A percentile compares a stretch with the other conserved stretches of the same genome.
These are phyloP conservation scores for Zasmidium angulare DNA, from an alignment of 2,329 filamentous ascomycete genomes.

Conservation along the genomic window DNA sequence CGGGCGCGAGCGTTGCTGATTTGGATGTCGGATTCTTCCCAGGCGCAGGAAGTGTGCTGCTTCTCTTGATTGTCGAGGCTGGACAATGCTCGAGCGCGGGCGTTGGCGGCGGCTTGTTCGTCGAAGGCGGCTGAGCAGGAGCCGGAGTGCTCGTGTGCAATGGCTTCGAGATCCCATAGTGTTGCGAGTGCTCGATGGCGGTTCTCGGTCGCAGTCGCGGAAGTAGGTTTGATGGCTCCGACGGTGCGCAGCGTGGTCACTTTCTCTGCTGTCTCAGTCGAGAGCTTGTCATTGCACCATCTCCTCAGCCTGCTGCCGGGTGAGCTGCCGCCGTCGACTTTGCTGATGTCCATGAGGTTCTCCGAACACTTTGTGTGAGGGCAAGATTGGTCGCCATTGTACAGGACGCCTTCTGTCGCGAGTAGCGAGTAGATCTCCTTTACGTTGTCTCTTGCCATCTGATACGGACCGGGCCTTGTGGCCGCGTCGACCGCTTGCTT, in stretches of 20 bases:
- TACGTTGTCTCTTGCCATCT: conserved; percentile 16
- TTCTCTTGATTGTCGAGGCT: conserved; percentile 10
- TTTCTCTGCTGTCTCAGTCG: background rate
- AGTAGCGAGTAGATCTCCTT: conserved; percentile 23
- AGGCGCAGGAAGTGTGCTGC: conserved; percentile 3
- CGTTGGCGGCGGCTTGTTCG: conserved; percentile 5
- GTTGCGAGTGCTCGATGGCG: background rate
- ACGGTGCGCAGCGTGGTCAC: background rate
- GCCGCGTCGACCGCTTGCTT: conserved; percentile 13
- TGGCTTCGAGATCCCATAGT: conserved; percentile 3
- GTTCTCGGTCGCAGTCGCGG: conserved; percentile 2
- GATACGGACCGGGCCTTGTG: conserved; percentile 16
- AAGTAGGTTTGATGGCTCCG: background rate
- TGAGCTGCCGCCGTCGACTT: conserved; percentile 14
- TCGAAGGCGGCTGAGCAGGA: conserved; percentile 2
- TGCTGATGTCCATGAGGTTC: conserved; percentile 28
- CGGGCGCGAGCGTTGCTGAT: conserved; percentile 8
- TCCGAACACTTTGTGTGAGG: conserved; percentile 25
- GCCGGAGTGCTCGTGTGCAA: background rate
- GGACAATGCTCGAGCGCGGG: conserved; percentile 7
- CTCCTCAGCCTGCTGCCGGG: conserved; percentile 13
- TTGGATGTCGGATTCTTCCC: background rate
- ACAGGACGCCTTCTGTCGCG: conserved; percentile 23
- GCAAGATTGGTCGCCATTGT: conserved; percentile 22
- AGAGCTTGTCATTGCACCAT: conserved; percentile 27